These are phyloP conservation scores for Annulohypoxylon maeteangense DNA, from an alignment of 495 filamentous ascomycete genomes.

Conservation along the genomic window DNA sequence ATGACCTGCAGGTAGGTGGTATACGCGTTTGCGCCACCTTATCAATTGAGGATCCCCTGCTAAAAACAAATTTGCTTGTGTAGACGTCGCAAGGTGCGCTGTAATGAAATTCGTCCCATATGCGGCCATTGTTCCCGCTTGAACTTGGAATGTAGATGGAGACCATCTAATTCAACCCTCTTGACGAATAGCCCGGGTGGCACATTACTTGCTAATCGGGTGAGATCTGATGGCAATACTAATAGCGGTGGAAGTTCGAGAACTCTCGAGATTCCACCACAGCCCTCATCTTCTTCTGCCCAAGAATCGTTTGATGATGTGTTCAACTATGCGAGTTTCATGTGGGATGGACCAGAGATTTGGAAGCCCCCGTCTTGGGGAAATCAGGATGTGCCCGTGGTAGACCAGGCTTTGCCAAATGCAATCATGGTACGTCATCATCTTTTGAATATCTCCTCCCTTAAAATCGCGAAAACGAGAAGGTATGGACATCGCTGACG, in stretches of 20 bases:
- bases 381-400: constrained; percentile 14
- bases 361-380: constrained; percentile 31
- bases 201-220: constrained; percentile 6
- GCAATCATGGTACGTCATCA: constrained; percentile 26
- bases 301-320: constrained; percentile 47
- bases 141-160: constrained; percentile 46
- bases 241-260: background rate
- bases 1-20: constrained; percentile 37
- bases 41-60: constrained; percentile 8
- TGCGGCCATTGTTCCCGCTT: constrained; percentile 53
- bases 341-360: constrained; percentile 46
- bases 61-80: constrained; percentile 16
- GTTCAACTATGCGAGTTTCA: constrained; percentile 53
- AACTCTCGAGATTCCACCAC: background rate
- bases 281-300: background rate
- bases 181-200: constrained; percentile 4
- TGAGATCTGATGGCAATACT: constrained; percentile 7
- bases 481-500: background rate
- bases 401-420: constrained; percentile 23
- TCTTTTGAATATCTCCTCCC: background rate
- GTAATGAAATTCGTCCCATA: constrained; percentile 54
- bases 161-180: constrained; percentile 25
- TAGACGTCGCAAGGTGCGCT: constrained; percentile 48
- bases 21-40: constrained; percentile 7
- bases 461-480: too few species aligned